Conservation (phyloP, 257 asterid species). For the Cinchona pubescens region DNA sequence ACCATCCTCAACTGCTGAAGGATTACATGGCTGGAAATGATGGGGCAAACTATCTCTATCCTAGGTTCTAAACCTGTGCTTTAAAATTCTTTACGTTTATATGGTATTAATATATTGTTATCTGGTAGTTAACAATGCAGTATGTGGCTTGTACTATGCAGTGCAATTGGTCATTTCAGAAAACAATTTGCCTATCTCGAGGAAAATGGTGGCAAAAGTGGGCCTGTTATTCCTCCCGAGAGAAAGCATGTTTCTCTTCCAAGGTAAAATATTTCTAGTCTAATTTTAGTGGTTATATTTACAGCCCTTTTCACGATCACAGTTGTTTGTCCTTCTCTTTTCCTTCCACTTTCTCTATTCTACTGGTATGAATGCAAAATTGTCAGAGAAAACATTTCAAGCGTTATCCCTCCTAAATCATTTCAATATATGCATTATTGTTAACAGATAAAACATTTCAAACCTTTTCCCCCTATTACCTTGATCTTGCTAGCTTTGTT, state of each 20-base stretch:
- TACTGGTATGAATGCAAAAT: too few species aligned
- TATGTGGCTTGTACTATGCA: slow-evolving; percentile 29
- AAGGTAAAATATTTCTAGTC: slow-evolving; percentile 50
- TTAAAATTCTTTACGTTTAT: not conserved
- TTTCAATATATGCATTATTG: too few species aligned
- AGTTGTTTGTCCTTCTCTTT: not conserved
- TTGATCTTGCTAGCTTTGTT: not conserved
- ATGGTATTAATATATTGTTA: not conserved
- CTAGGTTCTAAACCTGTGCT: slow-evolving; percentile 51
- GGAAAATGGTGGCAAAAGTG: slow-evolving; percentile 70
- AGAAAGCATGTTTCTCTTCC: slow-evolving; percentile 86
- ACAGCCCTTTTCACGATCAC: not conserved
- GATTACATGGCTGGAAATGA: slow-evolving; percentile 75
- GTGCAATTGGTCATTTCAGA: slow-evolving; percentile 78
- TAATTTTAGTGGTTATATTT: slow-evolving; percentile 5
- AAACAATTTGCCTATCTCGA: slow-evolving; percentile 82
- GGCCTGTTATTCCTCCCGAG: slow-evolving; percentile 70
- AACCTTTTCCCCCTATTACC: not conserved
- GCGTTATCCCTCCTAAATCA: too few species aligned
- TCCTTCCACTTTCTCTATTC: not conserved
- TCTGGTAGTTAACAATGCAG: slow-evolving; percentile 1
- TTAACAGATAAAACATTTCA: not conserved
- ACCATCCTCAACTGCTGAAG: slow-evolving; percentile 78
- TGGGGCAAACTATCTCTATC: slow-evolving; percentile 69
- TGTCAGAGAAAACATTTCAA: too few species aligned